Conservation (phyloP, 345 rosid genomes). For the Rhizophora mangle region DNA sequence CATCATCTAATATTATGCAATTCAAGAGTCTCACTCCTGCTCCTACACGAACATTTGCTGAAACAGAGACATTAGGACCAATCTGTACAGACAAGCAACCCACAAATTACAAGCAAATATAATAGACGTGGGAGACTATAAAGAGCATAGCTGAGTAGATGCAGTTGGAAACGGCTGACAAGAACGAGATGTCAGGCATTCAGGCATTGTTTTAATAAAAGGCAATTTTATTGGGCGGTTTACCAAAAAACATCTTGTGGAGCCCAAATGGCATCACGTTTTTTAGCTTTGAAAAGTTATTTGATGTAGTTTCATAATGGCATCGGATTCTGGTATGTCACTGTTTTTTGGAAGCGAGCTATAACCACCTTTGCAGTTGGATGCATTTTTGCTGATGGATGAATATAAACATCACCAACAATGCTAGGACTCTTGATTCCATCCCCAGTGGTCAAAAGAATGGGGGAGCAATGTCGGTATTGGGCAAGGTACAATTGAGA, state of each 20-base stretch:
- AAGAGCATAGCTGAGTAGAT: background rate
- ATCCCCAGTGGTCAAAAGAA: slow-evolving; percentile 59
- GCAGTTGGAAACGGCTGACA: no score
- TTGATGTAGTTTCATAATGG: background rate
- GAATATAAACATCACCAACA: slow-evolving; percentile 70
- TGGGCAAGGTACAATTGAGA: slow-evolving; percentile 70
- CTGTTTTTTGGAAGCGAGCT: background rate
- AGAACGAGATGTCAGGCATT: no score
- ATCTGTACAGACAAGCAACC: slow-evolving; percentile 43
- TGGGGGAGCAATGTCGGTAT: slow-evolving; percentile 48
- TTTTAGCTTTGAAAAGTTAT: no score
- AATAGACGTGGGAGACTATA: background rate
- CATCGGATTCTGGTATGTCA: background rate
- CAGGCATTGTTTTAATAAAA: no score
- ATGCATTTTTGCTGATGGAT: slow-evolving; percentile 84
- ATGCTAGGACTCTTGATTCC: slow-evolving; percentile 48
- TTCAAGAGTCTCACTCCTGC: slow-evolving; percentile 82
- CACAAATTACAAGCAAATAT: background rate
- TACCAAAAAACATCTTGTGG: background rate
- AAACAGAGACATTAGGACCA: slow-evolving; percentile 88
- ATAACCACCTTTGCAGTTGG: slow-evolving; percentile 68
- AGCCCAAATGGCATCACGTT: background rate
- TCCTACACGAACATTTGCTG: slow-evolving; percentile 92
- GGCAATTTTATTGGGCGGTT: no score
- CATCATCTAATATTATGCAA: slow-evolving; percentile 78